A percentile compares a stretch with the other conserved stretches of the same genome.
These are phyloP conservation scores for Gyromitra esculenta DNA, from an alignment of 2,329 filamentous ascomycete genomes.

Conservation along the genomic window DNA sequence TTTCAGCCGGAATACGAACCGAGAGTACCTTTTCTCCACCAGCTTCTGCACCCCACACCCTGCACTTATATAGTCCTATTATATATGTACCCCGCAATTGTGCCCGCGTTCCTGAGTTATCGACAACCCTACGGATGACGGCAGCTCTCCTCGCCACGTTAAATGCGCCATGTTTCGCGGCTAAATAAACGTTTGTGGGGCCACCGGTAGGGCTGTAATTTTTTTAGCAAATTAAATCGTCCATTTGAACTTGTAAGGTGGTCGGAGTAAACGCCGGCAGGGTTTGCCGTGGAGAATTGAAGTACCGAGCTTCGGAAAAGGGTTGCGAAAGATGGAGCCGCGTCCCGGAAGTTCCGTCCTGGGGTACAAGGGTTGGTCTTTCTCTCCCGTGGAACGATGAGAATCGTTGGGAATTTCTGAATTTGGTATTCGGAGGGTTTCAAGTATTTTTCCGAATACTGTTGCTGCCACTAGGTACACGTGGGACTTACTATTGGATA, in stretches of 20 bases:
- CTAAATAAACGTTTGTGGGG: not conserved
- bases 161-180: not conserved
- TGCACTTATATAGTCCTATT: not conserved
- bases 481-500: not conserved
- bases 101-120: not conserved
- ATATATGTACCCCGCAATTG: slow-evolving; percentile 9
- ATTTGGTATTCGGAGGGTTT: slow-evolving; percentile 21
- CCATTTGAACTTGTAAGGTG: not conserved
- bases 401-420: not conserved
- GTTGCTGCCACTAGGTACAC: not conserved
- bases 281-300: not conserved
- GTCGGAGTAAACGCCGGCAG: slow-evolving; percentile 7
- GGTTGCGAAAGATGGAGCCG: slow-evolving; percentile 13
- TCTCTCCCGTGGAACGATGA: not conserved
- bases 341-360: slow-evolving; percentile 31
- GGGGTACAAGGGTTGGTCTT: slow-evolving; percentile 5
- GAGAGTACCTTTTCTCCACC: not conserved
- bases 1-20: slow-evolving; percentile 36
- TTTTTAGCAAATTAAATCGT: not conserved
- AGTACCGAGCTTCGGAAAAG: slow-evolving; percentile 37
- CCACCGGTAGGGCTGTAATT: not conserved
- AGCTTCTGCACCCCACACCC: not conserved
- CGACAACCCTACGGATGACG: no score
- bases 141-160: not conserved
- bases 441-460: not conserved